These are phyloP conservation scores for Rossbeevera mucosa DNA, from an alignment of 768 basidiomycete genomes.

Conservation along the genomic window DNA sequence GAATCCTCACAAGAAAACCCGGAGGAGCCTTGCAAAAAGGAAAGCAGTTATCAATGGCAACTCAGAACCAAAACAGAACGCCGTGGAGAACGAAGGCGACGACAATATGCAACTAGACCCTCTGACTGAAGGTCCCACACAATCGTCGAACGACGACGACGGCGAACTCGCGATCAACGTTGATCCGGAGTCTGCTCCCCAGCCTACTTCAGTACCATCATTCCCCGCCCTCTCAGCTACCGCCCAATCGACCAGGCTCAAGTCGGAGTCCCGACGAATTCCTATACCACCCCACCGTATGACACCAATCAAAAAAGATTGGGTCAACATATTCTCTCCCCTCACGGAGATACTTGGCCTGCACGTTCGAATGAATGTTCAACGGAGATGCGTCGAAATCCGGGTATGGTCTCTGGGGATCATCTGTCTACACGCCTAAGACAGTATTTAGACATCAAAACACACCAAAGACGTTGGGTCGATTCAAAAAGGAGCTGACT, in stretches of 20 bases:
- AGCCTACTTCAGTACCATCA: conserved; percentile 50
- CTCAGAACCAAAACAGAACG: conserved; percentile 5
- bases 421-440: conserved; percentile 2
- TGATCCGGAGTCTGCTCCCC: conserved; percentile 41
- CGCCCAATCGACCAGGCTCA: conserved; percentile 47
- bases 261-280: conserved; percentile 84
- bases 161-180: conserved; percentile 62
- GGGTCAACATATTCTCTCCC: conserved; percentile 93
- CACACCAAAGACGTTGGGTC: conserved; percentile 91
- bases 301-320: conserved; percentile 95
- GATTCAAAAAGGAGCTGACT: conserved; percentile 95
- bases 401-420: conserved; percentile 56
- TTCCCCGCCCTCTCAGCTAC: conserved; percentile 69
- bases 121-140: conserved; percentile 5
- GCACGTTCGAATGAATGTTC: conserved; percentile 97
- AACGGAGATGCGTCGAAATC: conserved; percentile 84
- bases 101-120: conserved; percentile 26
- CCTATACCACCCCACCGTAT: conserved; percentile 95
- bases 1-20: conserved; percentile 38
- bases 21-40: conserved; percentile 43
- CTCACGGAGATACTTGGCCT: conserved; percentile 91
- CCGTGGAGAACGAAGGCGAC: conserved; percentile 24
- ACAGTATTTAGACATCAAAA: conserved; percentile 70
- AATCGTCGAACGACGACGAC: conserved; percentile 30
- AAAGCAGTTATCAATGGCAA: conserved; percentile 10